phyloP scores from a whole-genome alignment of 2,329 filamentous ascomycete genomes.

The Dichotomopilus funicola region DNA sequence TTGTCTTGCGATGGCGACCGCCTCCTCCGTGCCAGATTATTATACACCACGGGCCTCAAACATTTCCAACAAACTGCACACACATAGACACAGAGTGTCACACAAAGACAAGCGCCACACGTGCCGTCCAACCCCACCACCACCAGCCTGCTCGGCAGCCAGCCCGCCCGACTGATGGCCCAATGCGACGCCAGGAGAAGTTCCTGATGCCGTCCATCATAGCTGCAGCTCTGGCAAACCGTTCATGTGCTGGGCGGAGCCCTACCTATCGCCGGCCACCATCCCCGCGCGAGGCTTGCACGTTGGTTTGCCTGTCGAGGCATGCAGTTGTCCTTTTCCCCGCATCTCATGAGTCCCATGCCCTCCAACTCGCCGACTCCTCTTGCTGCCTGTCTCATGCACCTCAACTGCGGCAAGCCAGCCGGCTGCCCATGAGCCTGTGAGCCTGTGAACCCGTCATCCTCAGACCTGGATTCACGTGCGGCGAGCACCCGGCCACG shows the following conservation, averaged over 20 bases:
- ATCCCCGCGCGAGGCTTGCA: conserved; percentile 1
- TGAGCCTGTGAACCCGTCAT: conserved; percentile 14
- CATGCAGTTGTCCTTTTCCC: background rate
- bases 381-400: conserved; percentile 10
- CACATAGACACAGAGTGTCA: too few species aligned
- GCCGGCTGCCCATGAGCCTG: background rate
- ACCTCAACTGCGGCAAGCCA: background rate
- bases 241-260: conserved; percentile 7
- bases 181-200: background rate
- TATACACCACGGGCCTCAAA: too few species aligned
- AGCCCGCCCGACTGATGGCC: background rate
- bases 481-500: background rate
- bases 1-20: too few species aligned
- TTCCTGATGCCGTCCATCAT: background rate
- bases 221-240: background rate
- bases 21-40: too few species aligned
- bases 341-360: background rate
- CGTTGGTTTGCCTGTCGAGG: background rate
- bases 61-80: too few species aligned
- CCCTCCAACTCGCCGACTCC: too few species aligned
- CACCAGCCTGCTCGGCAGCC: conserved; percentile 5
- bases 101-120: too few species aligned
- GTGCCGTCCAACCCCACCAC: background rate
- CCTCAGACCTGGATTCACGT: conserved; percentile 14
- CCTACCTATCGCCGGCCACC: conserved; percentile 9